Base-by-base conservation (phyloP, 2,329 filamentous ascomycete species). In the Cercospora berteroae region DNA sequence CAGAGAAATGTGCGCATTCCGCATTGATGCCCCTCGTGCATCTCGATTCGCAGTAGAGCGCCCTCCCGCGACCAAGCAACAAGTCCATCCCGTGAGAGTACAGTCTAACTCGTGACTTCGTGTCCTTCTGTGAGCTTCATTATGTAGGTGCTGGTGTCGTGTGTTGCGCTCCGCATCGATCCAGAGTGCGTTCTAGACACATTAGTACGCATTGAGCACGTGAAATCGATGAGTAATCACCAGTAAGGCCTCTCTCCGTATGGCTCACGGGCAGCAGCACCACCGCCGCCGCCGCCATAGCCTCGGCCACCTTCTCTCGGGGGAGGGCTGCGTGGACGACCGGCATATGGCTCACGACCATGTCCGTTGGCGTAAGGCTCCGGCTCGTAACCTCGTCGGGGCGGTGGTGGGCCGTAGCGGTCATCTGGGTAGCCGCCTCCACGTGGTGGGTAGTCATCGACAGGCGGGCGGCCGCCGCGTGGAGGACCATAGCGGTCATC, bases 401-500 rank as follows among this genome's bases (percentile, higher is more conserved):
- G 75, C 66, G 76, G 74, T 60, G 76, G 77, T 42, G 72, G 73
- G 70, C 82, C 84, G 81, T 94, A 95, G 31, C 90, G 89, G 74
- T 95, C 92, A 67, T 93, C 90, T 75, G 91, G 91, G 71, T 82
- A 82, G 83, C 79, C 75, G 72, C 86, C 84, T 61, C 75, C 73
- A 70, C 90, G 84, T 64, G 85, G 84, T 66, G 86, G 87, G 75
- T 84, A 83, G 73, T 96, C 95, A 76, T 96, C 93, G 69, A 94
- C 90, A 70, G 91, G 84, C 55, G 90, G 89, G 23, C 83, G 84
- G 71, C 86, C 70, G 72, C 91, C 90, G 55, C 91, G 90, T 62
- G 73, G 74, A 69, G 93, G 92, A 65, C 92, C 82, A 69, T 82
- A 82, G 68, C 81, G 81, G 67, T 82, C 93, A 66, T 92, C 90